Evolutionary conservation across 129 eudicot genomes (phyloP).

Genomic region (Oenanthe sinensis): DNA sequence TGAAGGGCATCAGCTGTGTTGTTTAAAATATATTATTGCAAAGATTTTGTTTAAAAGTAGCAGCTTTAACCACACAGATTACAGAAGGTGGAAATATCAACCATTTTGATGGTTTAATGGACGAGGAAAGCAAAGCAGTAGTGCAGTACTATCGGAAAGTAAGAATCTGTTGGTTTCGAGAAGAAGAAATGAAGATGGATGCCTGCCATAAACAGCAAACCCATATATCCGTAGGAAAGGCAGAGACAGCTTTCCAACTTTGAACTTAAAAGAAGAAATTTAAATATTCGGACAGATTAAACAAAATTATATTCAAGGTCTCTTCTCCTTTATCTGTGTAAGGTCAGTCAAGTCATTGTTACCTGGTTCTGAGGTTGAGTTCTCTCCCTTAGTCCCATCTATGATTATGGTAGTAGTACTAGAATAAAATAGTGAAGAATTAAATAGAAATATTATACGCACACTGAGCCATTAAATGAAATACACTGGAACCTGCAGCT

Average conservation of each 20-base stretch:
- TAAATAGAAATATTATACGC: not conserved
- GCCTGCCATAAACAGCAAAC: not conserved
- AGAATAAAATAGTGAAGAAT: not conserved
- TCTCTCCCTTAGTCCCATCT: not conserved
- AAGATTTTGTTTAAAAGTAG: too few species aligned
- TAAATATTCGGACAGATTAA: not conserved
- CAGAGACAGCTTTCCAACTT: too few species aligned
- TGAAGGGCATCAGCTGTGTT: too few species aligned
- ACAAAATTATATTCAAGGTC: not conserved
- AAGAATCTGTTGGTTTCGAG: too few species aligned
- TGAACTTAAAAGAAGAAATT: too few species aligned
- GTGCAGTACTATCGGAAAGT: too few species aligned
- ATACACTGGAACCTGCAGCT: constrained; percentile 1
- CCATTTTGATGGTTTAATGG: too few species aligned
- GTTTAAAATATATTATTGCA: too few species aligned
- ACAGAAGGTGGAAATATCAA: too few species aligned
- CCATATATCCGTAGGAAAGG: not conserved
- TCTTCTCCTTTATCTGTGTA: not conserved
- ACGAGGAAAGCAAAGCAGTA: too few species aligned
- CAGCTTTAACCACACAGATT: too few species aligned
- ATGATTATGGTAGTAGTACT: not conserved
- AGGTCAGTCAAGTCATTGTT: not conserved
- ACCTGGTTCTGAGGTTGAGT: not conserved
- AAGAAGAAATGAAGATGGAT: too few species aligned
- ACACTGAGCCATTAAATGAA: not conserved